Conservation (phyloP, 768 basidiomycete genomes). For the Tremella yokohamensis region DNA sequence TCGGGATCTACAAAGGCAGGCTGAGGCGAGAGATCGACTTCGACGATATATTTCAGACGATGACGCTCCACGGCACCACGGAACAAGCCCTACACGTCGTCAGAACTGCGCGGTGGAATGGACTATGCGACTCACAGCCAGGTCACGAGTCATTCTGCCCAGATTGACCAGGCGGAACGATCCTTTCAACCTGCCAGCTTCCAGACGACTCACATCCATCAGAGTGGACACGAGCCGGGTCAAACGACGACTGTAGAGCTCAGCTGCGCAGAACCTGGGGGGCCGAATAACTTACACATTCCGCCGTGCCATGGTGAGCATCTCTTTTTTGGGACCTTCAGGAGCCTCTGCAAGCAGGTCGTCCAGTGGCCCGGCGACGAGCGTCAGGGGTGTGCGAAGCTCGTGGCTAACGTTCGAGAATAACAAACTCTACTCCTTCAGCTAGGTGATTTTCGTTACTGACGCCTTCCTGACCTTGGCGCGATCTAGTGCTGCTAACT, state of each 20-base stretch:
- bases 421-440: not conserved
- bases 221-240: constrained; percentile 52
- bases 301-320: constrained; percentile 35
- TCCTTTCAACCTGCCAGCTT: constrained; percentile 46
- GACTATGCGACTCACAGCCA: constrained; percentile 32
- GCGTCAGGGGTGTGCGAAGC: constrained; percentile 32
- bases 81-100: constrained; percentile 38
- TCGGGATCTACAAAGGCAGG: constrained; percentile 49
- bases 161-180: constrained; percentile 48
- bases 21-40: constrained; percentile 34
- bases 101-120: not conserved
- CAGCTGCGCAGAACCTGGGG: not conserved
- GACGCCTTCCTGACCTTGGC: constrained; percentile 29
- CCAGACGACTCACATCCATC: constrained; percentile 52
- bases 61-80: constrained; percentile 48
- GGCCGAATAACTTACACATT: constrained; percentile 29
- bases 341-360: constrained; percentile 33
- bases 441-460: not conserved
- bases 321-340: constrained; percentile 36
- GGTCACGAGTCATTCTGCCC: constrained; percentile 46
- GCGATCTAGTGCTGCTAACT: constrained; percentile 40
- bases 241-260: constrained; percentile 12
- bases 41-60: constrained; percentile 39
- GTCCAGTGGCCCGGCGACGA: constrained; percentile 45
- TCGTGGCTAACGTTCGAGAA: constrained; percentile 16